These are phyloP conservation scores for Phytophthora palmivora DNA, from an alignment of 352 stramenopile species.

Conservation along the genomic window DNA sequence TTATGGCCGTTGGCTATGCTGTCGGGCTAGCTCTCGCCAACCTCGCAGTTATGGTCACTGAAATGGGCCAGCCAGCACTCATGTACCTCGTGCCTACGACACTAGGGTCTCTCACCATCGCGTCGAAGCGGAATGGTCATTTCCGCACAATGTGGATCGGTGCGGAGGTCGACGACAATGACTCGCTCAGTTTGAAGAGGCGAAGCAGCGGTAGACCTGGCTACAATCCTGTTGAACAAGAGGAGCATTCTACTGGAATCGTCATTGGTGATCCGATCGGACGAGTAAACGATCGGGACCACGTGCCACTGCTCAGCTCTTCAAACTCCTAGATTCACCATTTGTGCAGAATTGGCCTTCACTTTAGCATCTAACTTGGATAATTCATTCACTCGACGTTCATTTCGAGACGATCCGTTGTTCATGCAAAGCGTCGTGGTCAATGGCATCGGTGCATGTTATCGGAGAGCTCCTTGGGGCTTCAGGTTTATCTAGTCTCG, in stretches of 20 bases:
- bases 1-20: conserved; percentile 92
- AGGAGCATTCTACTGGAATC: conserved; percentile 22
- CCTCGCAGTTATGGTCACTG: conserved; percentile 92
- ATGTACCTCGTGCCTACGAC: conserved; percentile 96
- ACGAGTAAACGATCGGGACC: conserved; percentile 38
- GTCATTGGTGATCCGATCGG: conserved; percentile 24
- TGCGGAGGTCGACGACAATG: conserved; percentile 28
- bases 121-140: conserved; percentile 76
- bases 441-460: conserved; percentile 55
- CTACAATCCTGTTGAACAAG: conserved; percentile 30
- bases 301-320: conserved; percentile 42
- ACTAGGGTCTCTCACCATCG: conserved; percentile 80
- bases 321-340: conserved; percentile 22
- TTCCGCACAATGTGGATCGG: conserved; percentile 70
- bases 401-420: conserved; percentile 2
- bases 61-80: conserved; percentile 94
- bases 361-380: not conserved
- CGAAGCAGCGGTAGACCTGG: conserved; percentile 23
- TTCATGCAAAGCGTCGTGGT: conserved; percentile 23
- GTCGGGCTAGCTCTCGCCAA: conserved; percentile 95
- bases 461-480: conserved; percentile 61
- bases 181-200: conserved; percentile 23
- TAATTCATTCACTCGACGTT: conserved; percentile 17
- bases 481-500: conserved; percentile 31
- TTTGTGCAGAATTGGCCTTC: not conserved